Evolutionary conservation across 176 grass and related monocot species (phyloP), one percentile per base, ranked within the genome.

Genomic region (Oryza glaberrima): DNA sequence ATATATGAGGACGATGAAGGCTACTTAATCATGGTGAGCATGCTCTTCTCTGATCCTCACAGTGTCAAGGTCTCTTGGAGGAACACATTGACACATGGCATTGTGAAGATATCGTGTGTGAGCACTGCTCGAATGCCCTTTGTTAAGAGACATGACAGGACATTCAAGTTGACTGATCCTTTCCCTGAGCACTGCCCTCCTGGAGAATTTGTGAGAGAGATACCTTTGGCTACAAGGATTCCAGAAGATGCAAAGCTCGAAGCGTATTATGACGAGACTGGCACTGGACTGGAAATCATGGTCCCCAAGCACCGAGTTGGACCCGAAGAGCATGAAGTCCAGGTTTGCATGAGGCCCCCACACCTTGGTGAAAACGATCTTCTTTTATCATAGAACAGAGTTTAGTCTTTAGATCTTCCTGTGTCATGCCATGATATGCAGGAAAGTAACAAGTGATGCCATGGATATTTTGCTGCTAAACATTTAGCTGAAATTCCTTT

Each of bases 241-340:
- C 92, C 92, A 15, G 92, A 94, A 89, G 87, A 94, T 6, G 89
- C 92, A 5, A 94, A 76, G 84, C 46, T 94, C 3, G 92, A 94
- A 56, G 92, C 92, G 0, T 94, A 94, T 69, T 94, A 94, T 9
- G 89, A 94, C 3, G 92, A 94, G 77, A 87, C 84, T 67, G 92
- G 92, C 34, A 87, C 92, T 40, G 87, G 87, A 30, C 66, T 94
- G 63, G 92, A 94, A 63, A 94, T 94, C 69, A 91, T 91, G 86
- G 89, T 94, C 9, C 92, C 92, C 1, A 94, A 94, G 71, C 92
- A 89, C 77, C 79, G 84, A 16, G 86, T 85, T 54, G 92, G 92
- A 34, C 92, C 89, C 0, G 92, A 94, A 85, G 92, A 94, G 84
- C 92, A 94, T 35, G 92, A 94, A 78, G 92, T 94, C 76, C 86